phyloP scores from a whole-genome alignment of 2,329 filamentous ascomycete genomes.

The Pestalotiopsis sp. region DNA sequence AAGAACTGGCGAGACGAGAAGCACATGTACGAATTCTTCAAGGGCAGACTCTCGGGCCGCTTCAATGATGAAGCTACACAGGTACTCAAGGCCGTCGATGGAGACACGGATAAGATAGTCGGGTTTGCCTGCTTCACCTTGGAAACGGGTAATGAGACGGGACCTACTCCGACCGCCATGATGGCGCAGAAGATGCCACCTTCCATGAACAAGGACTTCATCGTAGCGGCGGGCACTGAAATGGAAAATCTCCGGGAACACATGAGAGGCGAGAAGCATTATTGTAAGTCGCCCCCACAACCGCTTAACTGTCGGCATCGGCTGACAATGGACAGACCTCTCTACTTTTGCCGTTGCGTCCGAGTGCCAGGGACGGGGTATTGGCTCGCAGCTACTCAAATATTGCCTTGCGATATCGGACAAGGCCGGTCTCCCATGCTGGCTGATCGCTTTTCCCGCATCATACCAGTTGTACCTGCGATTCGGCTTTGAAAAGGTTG shows the following conservation, averaged over 20 bases:
- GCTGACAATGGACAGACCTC: constrained; percentile 13
- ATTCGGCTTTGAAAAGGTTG: constrained; percentile 17
- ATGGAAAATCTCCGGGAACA: constrained; percentile 14
- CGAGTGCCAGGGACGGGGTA: constrained; percentile 14
- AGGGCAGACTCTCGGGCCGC: constrained; percentile 12
- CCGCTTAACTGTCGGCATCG: neutral
- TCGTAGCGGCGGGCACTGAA: constrained; percentile 13
- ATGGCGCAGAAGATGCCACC: constrained; percentile 9
- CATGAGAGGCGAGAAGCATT: constrained; percentile 17
- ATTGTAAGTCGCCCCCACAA: constrained; percentile 8
- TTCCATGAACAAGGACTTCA: constrained; percentile 18
- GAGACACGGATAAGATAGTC: constrained; percentile 11
- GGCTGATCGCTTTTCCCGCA: constrained; percentile 18
- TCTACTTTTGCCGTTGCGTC: constrained; percentile 17
- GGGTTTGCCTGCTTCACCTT: constrained; percentile 16
- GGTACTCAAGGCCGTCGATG: constrained; percentile 17
- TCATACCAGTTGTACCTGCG: constrained; percentile 18
- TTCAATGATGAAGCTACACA: constrained; percentile 13
- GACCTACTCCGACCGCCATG: constrained; percentile 4
- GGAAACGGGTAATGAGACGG: constrained; percentile 3
- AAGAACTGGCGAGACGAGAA: constrained; percentile 13
- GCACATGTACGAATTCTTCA: constrained; percentile 16
- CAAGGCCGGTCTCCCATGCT: constrained; percentile 15
- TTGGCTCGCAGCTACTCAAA: constrained; percentile 16
- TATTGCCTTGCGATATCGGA: constrained; percentile 16